Conservation (phyloP, 768 basidiomycete genomes). For the Roridomyces roridus region DNA sequence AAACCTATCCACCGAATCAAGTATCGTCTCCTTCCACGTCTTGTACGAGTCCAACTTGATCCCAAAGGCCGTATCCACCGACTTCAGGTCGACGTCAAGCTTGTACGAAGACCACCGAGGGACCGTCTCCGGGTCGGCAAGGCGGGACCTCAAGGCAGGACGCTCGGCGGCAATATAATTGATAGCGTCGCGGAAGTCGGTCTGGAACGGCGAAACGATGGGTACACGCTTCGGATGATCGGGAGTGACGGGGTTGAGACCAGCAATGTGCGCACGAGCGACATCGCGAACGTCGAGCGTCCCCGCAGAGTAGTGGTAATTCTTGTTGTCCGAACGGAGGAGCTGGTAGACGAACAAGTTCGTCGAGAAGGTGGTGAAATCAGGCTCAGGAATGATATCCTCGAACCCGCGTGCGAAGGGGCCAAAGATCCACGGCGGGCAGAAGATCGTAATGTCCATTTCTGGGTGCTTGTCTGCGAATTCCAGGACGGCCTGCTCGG, state of each 20-base stretch:
- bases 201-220: too few species aligned
- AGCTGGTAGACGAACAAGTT: constrained; percentile 21
- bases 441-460: constrained; percentile 26
- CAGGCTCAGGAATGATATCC: constrained; percentile 19
- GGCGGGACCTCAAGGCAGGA: constrained; percentile 17
- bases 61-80: too few species aligned
- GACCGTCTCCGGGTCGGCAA: constrained; percentile 9
- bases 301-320: too few species aligned
- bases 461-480: constrained; percentile 21
- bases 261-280: too few species aligned
- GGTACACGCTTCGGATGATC: too few species aligned
- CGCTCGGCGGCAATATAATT: constrained; percentile 20
- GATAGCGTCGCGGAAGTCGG: too few species aligned
- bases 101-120: constrained; percentile 8
- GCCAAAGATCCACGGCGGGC: constrained; percentile 31
- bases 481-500: too few species aligned
- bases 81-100: constrained; percentile 24
- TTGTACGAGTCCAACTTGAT: too few species aligned
- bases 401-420: constrained; percentile 31
- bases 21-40: constrained; percentile 24
- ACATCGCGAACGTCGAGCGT: too few species aligned
- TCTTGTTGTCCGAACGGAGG: constrained; percentile 11
- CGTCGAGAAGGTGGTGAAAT: constrained; percentile 18
- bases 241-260: too few species aligned
- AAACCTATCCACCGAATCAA: constrained; percentile 22